A percentile compares a stretch with the other conserved stretches of the same genome.
Evolutionary conservation across 768 basidiomycete species (phyloP).

Genomic region (Calvatia gigantea): DNA sequence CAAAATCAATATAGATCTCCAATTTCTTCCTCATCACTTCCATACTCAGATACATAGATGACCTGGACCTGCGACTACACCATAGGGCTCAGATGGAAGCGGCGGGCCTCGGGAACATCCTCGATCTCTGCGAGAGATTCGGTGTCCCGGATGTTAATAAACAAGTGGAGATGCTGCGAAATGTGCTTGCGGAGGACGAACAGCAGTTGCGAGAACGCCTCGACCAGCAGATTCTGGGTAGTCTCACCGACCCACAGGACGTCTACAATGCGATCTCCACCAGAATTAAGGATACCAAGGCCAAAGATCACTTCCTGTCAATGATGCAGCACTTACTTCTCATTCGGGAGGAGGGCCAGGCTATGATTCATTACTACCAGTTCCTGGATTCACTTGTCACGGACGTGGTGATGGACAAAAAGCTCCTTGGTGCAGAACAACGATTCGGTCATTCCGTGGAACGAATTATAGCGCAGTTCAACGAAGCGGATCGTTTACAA

Average conservation of each 20-base stretch:
- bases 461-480: constrained; percentile 83
- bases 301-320: constrained; percentile 84
- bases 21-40: constrained; percentile 74
- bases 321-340: constrained; percentile 92
- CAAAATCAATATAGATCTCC: constrained; percentile 41
- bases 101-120: constrained; percentile 73
- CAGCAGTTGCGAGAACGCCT: constrained; percentile 65
- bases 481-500: constrained; percentile 83
- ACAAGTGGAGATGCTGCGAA: constrained; percentile 59
- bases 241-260: constrained; percentile 79
- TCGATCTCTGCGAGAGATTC: constrained; percentile 66
- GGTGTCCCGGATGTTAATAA: constrained; percentile 61
- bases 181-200: constrained; percentile 72
- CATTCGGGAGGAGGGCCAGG: constrained; percentile 83
- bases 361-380: constrained; percentile 85
- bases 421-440: constrained; percentile 78
- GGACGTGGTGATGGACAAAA: constrained; percentile 90
- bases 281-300: constrained; percentile 76
- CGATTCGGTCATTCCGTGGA: constrained; percentile 89
- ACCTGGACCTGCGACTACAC: constrained; percentile 81
- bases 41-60: constrained; percentile 63
- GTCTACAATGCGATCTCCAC: constrained; percentile 79
- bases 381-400: constrained; percentile 87
- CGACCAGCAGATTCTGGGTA: constrained; percentile 71
- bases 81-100: constrained; percentile 88